Evolutionary conservation across 108 stramenopile genomes (phyloP).

Genomic region (Cylindrotheca fusiformis): DNA sequence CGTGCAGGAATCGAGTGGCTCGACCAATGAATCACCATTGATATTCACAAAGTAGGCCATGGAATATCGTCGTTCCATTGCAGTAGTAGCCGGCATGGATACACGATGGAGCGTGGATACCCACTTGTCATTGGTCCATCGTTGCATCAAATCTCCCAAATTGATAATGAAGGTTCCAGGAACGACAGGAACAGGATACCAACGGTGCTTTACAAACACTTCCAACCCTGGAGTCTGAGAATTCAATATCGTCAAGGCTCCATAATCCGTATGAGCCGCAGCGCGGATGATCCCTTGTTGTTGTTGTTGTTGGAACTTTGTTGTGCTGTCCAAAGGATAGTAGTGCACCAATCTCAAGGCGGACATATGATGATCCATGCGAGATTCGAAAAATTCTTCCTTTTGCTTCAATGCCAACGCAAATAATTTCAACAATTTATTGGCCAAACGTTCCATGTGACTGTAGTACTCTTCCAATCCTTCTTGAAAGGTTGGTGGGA

Average conservation of each 20-base stretch:
- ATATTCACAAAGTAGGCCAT: slow-evolving; percentile 85
- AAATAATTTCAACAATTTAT: slow-evolving; percentile 49
- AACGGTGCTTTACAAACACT: slow-evolving; percentile 31
- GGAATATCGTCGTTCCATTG: slow-evolving; percentile 52
- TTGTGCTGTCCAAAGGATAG: slow-evolving; percentile 35
- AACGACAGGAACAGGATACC: slow-evolving; percentile 65
- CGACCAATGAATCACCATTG: slow-evolving; percentile 60
- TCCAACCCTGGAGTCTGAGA: slow-evolving; percentile 71
- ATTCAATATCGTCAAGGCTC: slow-evolving; percentile 77
- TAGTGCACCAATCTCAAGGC: slow-evolving; percentile 83
- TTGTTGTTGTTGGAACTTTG: too few species aligned
- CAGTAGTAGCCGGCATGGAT: slow-evolving; percentile 29
- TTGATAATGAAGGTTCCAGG: slow-evolving; percentile 75
- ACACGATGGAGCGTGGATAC: slow-evolving; percentile 83
- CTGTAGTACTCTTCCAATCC: slow-evolving; percentile 57
- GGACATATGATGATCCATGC: slow-evolving; percentile 61
- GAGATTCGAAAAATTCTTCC: slow-evolving; percentile 48
- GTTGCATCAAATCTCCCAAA: slow-evolving; percentile 87
- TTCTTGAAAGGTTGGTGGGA: slow-evolving; percentile 25
- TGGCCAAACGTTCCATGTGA: slow-evolving; percentile 66
- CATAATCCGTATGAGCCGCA: slow-evolving; percentile 87
- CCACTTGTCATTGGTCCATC: slow-evolving; percentile 88
- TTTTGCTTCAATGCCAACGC: slow-evolving; percentile 67
- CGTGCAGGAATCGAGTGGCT: too few species aligned
- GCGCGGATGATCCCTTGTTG: slow-evolving; percentile 38